Evolutionary conservation across 176 grass and related monocot genomes (phyloP), one percentile per base, ranked within the genome.

Genomic region (Pontederia paniculata): DNA sequence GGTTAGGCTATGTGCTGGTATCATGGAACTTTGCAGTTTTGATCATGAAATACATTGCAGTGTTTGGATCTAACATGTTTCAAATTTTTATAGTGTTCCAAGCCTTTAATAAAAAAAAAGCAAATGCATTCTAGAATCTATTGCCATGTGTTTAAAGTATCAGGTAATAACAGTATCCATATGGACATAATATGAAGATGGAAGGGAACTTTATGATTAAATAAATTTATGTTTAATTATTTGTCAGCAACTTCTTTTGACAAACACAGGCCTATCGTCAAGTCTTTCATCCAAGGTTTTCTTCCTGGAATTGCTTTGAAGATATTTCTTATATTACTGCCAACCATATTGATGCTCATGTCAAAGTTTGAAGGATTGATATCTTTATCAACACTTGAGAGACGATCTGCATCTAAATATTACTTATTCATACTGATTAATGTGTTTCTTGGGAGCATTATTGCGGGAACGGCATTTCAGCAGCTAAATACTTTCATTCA

Each of bases 241-340:
- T 48, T n/a, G n/a, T n/a, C n/a, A n/a, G n/a, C n/a, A n/a, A n/a
- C n/a, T n/a, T n/a, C n/a, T n/a, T n/a, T n/a, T n/a, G n/a, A n/a
- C n/a, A n/a, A n/a, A n/a, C n/a, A n/a, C 77, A 91, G 93, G 62
- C 12, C 0, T 49, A 0, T 69, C 59, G 59, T 99, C 50, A 99
- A 98, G 81, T 93, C 94, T 13, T 88, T 99, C 66, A 85, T 99
- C 76, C 94, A 99, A 81, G 94, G 94, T 28, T 93, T 93, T 68
- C 87, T 99, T 57, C 94, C 94, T 44, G 94, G 94, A 78, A 99
- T 99, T 80, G 74, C 72, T 74, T 55, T 99, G 72, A 99, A 99
- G 80, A 82, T 99, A 44, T 99, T 99, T 67, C 81, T 99, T 48
- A 83, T 99, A 84, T 57, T 99, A 17, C 94, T 99, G 65, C 94